Percentiles rank a stretch among this genome's conserved stretches.
These are phyloP conservation scores for Hortaea sp. DNA, from an alignment of 2,329 filamentous ascomycete genomes.

Conservation along the genomic window DNA sequence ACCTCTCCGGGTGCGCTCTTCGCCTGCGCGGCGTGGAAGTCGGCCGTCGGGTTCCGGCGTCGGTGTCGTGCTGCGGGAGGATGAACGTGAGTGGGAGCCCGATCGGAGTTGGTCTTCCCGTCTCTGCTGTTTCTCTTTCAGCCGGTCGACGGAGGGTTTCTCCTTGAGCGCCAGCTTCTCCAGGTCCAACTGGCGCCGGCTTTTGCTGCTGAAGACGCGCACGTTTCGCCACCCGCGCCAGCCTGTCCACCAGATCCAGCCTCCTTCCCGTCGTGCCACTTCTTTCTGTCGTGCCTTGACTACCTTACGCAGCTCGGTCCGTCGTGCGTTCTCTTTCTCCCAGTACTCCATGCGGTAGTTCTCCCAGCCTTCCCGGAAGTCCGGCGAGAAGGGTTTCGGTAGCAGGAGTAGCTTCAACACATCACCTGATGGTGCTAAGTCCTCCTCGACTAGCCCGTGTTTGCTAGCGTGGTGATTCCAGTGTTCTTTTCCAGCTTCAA, in stretches of 20 bases:
- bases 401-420: conserved; percentile 83
- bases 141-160: conserved; percentile 10
- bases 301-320: conserved; percentile 60
- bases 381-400: conserved; percentile 88
- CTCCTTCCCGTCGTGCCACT: conserved; percentile 57
- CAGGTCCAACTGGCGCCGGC: conserved; percentile 19
- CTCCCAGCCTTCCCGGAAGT: conserved; percentile 96
- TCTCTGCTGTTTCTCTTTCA: conserved; percentile 11
- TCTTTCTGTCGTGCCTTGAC: conserved; percentile 59
- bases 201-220: conserved; percentile 17
- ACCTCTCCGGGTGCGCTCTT: conserved; percentile 13
- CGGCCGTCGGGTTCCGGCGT: conserved; percentile 14
- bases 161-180: conserved; percentile 21
- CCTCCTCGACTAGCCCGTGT: conserved; percentile 59
- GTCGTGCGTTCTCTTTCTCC: conserved; percentile 90
- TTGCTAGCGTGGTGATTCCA: conserved; percentile 12
- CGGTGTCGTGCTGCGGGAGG: conserved; percentile 15
- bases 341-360: conserved; percentile 89
- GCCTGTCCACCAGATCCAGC: conserved; percentile 81
- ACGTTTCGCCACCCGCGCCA: conserved; percentile 46
- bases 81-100: conserved; percentile 12
- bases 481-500: conserved; percentile 43
- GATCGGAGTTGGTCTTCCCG: conserved; percentile 12
- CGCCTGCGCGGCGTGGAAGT: conserved; percentile 5
- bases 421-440: conserved; percentile 80